phyloP scores from a whole-genome alignment of 2,329 filamentous ascomycete genomes.

The Colletotrichum higginsianum region DNA sequence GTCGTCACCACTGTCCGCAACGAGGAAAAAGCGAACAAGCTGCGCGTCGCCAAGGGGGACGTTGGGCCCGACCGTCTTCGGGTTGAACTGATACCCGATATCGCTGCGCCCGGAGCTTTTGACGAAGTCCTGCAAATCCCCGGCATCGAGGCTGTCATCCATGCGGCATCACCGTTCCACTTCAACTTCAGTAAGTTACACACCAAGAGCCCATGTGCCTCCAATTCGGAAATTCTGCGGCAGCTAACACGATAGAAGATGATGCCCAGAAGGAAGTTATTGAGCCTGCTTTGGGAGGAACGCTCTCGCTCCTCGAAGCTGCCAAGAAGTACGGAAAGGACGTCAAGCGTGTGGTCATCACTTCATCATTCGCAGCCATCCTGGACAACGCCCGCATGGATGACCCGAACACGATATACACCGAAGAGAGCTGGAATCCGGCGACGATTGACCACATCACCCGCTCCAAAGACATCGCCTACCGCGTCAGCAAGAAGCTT shows the following conservation, averaged over 20 bases:
- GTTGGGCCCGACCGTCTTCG: too few relatives aligned
- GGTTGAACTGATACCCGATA: too few relatives aligned
- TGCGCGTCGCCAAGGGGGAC: conserved; percentile 48
- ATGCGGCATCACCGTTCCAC: too few relatives aligned
- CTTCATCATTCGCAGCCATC: conserved; percentile 67
- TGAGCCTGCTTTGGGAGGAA: conserved; percentile 46
- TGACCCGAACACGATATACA: conserved; percentile 58
- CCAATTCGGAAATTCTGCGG: too few relatives aligned
- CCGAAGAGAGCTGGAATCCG: conserved; percentile 68
- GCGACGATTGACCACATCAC: conserved; percentile 61
- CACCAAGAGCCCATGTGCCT: too few relatives aligned
- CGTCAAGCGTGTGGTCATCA: conserved; percentile 77
- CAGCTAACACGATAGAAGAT: conserved; percentile 54
- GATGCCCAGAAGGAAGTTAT: conserved; percentile 79
- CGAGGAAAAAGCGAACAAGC: conserved; percentile 66
- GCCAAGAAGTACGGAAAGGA: conserved; percentile 65
- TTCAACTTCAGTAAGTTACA: too few relatives aligned
- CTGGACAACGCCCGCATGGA: conserved; percentile 53
- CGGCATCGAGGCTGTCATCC: too few relatives aligned
- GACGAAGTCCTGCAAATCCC: too few relatives aligned
- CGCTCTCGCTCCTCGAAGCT: conserved; percentile 67
- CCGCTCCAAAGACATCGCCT: conserved; percentile 56
- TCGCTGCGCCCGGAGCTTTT: too few relatives aligned
- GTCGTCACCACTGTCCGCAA: conserved; percentile 70
- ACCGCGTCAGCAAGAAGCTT: conserved; percentile 67